Percentiles rank a stretch among this genome's conserved stretches.
These are phyloP conservation scores for Thelephora terrestris DNA, from an alignment of 1,284 basidiomycete species.

Conservation along the genomic window DNA sequence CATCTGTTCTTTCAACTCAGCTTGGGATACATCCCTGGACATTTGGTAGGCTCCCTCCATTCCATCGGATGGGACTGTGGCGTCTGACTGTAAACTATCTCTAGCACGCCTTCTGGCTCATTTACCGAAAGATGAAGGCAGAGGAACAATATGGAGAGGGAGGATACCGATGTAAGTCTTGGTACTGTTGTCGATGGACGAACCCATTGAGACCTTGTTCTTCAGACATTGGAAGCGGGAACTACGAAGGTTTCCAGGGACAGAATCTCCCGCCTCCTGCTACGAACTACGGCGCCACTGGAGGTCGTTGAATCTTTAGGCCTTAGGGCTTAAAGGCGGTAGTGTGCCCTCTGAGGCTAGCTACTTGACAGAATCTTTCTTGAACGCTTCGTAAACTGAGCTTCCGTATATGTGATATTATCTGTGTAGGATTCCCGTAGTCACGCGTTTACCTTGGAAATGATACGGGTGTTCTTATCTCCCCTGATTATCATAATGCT, in stretches of 20 bases:
- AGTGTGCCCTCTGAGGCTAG: no score
- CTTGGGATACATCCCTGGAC: slow-evolving; percentile 68
- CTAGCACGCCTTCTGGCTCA: slow-evolving; percentile 40
- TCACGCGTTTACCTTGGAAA: no score
- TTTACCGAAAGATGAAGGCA: slow-evolving; percentile 50
- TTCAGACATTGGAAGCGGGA: slow-evolving; percentile 45
- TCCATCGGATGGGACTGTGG: background rate
- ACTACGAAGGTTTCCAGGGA: slow-evolving; percentile 35
- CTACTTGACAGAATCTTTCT: no score
- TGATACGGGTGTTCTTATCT: no score
- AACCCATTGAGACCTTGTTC: slow-evolving; percentile 1
- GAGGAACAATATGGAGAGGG: slow-evolving; percentile 48
- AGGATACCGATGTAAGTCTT: slow-evolving; percentile 35
- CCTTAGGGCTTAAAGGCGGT: no score
- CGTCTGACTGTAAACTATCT: slow-evolving; percentile 1
- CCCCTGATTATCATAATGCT: no score
- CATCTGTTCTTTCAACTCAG: slow-evolving; percentile 23
- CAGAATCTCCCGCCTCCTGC: slow-evolving; percentile 20
- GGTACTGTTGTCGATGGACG: background rate
- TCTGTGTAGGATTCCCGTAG: no score
- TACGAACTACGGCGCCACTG: slow-evolving; percentile 32
- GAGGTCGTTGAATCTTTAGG: no score
- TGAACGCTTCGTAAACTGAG: no score
- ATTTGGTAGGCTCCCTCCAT: slow-evolving; percentile 34
- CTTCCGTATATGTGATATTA: no score